Base-by-base conservation (phyloP, 2,329 filamentous ascomycete species). In the Ophiostoma sp. region DNA sequence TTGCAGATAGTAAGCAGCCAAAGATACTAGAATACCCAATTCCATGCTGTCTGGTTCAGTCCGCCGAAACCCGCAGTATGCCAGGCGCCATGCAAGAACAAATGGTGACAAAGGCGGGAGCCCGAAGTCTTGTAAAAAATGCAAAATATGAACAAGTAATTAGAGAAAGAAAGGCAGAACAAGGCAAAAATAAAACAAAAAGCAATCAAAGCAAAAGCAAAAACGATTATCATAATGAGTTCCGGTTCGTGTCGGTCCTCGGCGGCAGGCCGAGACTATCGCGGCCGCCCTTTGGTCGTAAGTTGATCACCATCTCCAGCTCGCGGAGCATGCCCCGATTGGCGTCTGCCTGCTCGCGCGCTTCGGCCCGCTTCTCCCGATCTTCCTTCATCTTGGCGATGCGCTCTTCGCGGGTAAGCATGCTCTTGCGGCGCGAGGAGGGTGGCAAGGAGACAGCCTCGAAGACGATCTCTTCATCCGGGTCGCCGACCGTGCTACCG, bases 251-350 rank as follows among this genome's bases (percentile, higher is more conserved):
- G 48, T 75, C 74, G 17, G 66, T 45, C 31, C 33, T 63, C 59
- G 25, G 42, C 25, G 57, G 8, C n/a, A 36, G 25, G 25, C 19
- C 42, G 22, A 68, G 12, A n/a, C 48, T 71, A 50, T 15, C 42
- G 25, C 28, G 69, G 50, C 31, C 52, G 12, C 55, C 42, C 59
- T 75, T 76, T 50, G 75, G 76, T 55, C 76, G 76, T 45, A 85
- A 82, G 79, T 85, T 89, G 80, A 98, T 97, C 74, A 99, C 89
- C 76, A 93, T 95, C 84, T 98, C 94, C 74, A 99, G 86, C 83
- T 99, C 96, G 76, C 92, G 91, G 76, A 99, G 87, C 93, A 99
- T 97, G 77, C 92, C 93, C 59, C 91, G 93, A 76, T 90, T 97
- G 12, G 93, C 92, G 75, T 98, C 94, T 61, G 90, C 85, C 79